Conservation (phyloP, 164 flowering plant genomes). For the Annona squamosa region DNA sequence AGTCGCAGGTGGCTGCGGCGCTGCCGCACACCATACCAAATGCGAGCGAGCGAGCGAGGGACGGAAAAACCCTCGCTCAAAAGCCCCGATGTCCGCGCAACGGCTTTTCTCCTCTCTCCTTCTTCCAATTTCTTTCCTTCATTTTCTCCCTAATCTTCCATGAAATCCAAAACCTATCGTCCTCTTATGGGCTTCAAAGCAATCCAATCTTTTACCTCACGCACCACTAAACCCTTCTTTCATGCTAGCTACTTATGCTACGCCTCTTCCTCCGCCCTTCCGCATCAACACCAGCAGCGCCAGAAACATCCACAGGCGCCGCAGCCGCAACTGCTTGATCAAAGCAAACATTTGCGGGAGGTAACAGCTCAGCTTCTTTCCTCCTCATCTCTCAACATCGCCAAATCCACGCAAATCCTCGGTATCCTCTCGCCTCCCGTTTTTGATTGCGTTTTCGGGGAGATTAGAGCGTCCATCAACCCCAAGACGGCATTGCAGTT, state of each 20-base stretch:
- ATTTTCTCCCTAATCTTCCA: background rate
- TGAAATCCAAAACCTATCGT: background rate
- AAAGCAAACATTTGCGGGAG: conserved; percentile 9
- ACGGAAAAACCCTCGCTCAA: background rate
- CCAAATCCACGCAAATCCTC: conserved; percentile 29
- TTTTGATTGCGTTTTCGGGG: conserved; percentile 41
- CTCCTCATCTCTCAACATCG: conserved; percentile 33
- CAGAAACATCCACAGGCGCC: conserved; percentile 8
- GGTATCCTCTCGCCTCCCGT: conserved; percentile 30
- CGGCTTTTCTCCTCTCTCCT: background rate
- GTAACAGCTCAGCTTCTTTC: conserved; percentile 43
- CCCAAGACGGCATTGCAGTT: conserved; percentile 53
- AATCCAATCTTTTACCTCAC: background rate
- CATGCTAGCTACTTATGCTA: conserved; percentile 4
- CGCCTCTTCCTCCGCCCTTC: conserved; percentile 3
- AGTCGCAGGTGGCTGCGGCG: too few species aligned
- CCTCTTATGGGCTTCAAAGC: conserved; percentile 5
- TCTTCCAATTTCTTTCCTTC: background rate
- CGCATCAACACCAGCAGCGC: conserved; percentile 4
- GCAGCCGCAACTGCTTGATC: conserved; percentile 7
- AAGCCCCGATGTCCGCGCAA: background rate
- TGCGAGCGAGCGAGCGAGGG: background rate
- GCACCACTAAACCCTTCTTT: conserved; percentile 1
- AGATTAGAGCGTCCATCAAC: conserved; percentile 24
- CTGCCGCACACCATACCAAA: too few species aligned